Conservation (phyloP, 495 filamentous ascomycete species). For the Penicillium canariense region DNA sequence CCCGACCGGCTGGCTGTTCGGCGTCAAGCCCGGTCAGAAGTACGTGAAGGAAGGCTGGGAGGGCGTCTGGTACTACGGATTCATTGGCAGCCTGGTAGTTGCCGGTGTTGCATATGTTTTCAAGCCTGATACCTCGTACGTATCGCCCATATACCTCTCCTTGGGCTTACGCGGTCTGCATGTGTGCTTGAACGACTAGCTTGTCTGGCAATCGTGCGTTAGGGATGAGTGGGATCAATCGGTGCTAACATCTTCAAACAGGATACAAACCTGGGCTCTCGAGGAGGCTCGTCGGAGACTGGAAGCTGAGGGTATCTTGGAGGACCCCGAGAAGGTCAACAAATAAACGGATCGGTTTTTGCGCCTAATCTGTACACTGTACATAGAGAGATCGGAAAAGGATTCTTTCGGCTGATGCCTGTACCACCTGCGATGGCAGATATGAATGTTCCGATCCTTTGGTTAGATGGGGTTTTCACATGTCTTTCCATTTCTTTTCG, state of each 20-base stretch:
- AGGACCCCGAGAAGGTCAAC: slow-evolving; percentile 61
- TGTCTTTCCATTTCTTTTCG: slow-evolving; percentile 33
- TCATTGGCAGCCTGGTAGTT: slow-evolving; percentile 75
- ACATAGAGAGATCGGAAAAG: slow-evolving; percentile 46
- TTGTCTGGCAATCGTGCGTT: neutral
- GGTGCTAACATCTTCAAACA: slow-evolving; percentile 40
- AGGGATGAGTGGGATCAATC: neutral
- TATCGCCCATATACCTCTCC: slow-evolving; percentile 24
- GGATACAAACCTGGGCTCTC: slow-evolving; percentile 98
- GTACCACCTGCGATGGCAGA: slow-evolving; percentile 33
- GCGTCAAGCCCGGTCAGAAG: slow-evolving; percentile 89
- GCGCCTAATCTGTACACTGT: slow-evolving; percentile 43
- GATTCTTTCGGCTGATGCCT: slow-evolving; percentile 34
- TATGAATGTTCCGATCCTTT: slow-evolving; percentile 36
- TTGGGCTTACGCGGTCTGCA: neutral
- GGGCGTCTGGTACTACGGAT: slow-evolving; percentile 80
- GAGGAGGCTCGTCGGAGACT: slow-evolving; percentile 92
- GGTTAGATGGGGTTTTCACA: slow-evolving; percentile 42
- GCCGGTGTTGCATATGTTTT: slow-evolving; percentile 84
- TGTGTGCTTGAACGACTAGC: neutral
- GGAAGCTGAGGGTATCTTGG: slow-evolving; percentile 90
- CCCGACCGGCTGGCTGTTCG: slow-evolving; percentile 86
- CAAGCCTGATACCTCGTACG: slow-evolving; percentile 98
- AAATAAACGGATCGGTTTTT: slow-evolving; percentile 29
- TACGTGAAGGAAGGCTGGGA: slow-evolving; percentile 97